Evolutionary conservation across 352 stramenopile genomes (phyloP), one percentile per base, ranked within the genome.

Genomic region (Phytophthora pinifolia): DNA sequence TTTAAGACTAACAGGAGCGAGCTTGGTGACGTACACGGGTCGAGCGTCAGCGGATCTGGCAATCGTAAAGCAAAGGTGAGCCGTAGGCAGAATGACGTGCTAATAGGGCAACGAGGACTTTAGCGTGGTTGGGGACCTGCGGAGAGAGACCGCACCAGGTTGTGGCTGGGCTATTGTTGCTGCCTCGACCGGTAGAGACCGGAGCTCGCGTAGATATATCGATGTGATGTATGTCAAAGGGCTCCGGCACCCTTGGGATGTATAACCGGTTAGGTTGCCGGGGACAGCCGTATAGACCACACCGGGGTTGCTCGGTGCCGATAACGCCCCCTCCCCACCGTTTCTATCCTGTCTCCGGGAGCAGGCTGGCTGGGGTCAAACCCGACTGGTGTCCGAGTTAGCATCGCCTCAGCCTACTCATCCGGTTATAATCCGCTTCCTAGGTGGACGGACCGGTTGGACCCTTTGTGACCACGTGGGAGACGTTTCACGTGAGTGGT

Each of bases 291-390:
- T 52, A 1, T 52, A n/a, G n/a, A n/a, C n/a, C n/a, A n/a, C n/a
- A n/a, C n/a, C 41, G 41, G 41, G 38, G 41, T 33, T 35, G 32
- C n/a, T 5, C 17, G 51, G 27, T 17, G 41, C 41, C 25, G 41
- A 59, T 38, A 59, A 52, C 18, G 41, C 39, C 25, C 46, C 42
- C 22, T 52, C 39, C 51, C 22, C 39, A 25, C 20, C 15, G 32
- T 45, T 12, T 25, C 32, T 46, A 44, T 50, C 39, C 32, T 29
- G 25, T 2, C 25, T 29, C 25, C 5, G 25, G 25, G 25, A 8
- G 5, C 25, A 9, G 25, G 25, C 0, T 29, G 25, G 25, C 25
- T 29, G 5, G 25, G 25, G 25, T 29, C 20, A 29, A 29, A 29
- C 25, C 25, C 25, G 25, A 6, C 25, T 29, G 5, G 25, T 29